Base-by-base conservation (phyloP, 768 basidiomycete genomes). In the Lactarius evosmus region DNA sequence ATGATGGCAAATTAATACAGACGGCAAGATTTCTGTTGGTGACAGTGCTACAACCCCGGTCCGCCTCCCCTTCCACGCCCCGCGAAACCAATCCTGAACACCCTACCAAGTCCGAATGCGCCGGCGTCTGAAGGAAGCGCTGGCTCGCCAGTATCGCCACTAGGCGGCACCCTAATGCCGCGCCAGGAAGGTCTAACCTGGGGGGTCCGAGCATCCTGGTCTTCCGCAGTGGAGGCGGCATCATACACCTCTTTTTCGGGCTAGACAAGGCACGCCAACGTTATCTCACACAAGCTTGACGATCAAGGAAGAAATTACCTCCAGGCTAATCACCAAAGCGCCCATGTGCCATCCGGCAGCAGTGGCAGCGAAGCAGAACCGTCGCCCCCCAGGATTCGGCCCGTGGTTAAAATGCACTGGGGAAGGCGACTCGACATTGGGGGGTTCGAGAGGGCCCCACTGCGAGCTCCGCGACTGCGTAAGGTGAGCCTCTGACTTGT, bases 281-380 rank as follows among this genome's bases (percentile, higher is more conserved):
- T 27, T 54, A 30, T 27, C 7, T 29, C 32, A 33, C 33, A 1
- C 17, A 38, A 33, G 9, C 25, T 16, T 5, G 12, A 14, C 46
- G 12, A 41, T 49, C n/a, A 34, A 29, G 7, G 11, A 11, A 22
- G 30, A 29, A 70, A 79, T 64, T 62, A 90, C 91, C 78, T 93
- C 86, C 30, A 93, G 77, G 72, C 93, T 91, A 44, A 96, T 87
- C 3, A 92, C 91, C 53, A 98, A 77, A 1, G 93, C 93, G 8
- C 93, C 95, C 61, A 83, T 89, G 70, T 98, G 95, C 95, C 94
- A 96, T 11, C 95, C 95, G 0, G 85, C 82, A 3, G 95, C 92
- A 5, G 92, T 83, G 6, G 87, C 85, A 1, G 83, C 83, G 68
- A 96, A 90, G 69, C 91, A 93, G 70, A 91, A 97, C 67, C 80